Evolutionary conservation across 768 basidiomycete genomes (phyloP), one percentile per base, ranked within the genome.

Genomic region (Jaapia argillacea): DNA sequence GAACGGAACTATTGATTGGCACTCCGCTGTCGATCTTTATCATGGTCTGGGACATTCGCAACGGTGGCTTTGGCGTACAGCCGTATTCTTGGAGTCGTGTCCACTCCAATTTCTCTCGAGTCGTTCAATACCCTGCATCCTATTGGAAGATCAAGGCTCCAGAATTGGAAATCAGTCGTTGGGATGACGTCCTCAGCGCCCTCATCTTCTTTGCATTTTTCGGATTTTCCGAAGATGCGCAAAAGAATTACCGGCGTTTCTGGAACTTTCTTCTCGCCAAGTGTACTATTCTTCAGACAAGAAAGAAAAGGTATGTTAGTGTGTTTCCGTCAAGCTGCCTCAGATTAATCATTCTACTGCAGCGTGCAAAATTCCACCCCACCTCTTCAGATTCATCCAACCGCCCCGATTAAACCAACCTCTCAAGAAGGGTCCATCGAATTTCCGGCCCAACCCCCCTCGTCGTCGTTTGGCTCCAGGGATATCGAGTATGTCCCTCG

Each of bases 171-270:
- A 21, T 53, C 27, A 24, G 53, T 10, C 62, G 60, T 52, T 56
- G 52, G 52, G 45, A 52, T 6, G 40, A 48, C 10, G 58, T 62
- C 3, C 40, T 58, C 12, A 60, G 58, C 13, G 48, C 59, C 16
- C 50, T 59, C 44, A 40, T 62, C 6, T 67, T 68, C 54, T 67
- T 68, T 56, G 33, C 58, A n/a, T 65, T 68, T 57, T 68, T 69
- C 48, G 64, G 59, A 3, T 59, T 64, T 27, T 56, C 58, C n/a
- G 52, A 59, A 33, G 64, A 66, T 16, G 60, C 63, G 2, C 44
- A 61, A 25, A 44, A 35, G 12, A 63, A 63, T 14, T 67, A 67
- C 48, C 37, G 44, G n/a, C n/a, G n/a, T n/a, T 33, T 33, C 16
- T 16, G 31, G 31, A n/a, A n/a, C n/a, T n/a, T n/a, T n/a, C n/a